Evolutionary conservation across 441 rosid genomes (phyloP).

Genomic region (Cnidoscolus chayamansa): DNA sequence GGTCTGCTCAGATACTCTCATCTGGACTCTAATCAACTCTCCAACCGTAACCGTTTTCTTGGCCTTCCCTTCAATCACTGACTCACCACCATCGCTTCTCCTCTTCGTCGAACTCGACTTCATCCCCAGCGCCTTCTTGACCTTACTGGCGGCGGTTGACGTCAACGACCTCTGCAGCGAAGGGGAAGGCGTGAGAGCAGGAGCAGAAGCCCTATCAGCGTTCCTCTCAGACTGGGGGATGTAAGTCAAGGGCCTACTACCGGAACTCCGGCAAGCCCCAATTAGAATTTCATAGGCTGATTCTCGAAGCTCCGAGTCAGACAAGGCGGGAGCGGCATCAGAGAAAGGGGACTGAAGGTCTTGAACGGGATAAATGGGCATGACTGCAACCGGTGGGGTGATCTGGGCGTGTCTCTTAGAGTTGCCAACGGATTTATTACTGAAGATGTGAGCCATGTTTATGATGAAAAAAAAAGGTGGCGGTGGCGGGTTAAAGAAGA

Average conservation of each 20-base stretch:
- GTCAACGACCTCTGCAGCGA: constrained; percentile 81
- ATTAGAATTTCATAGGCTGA: constrained; percentile 87
- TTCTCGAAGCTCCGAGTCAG: constrained; percentile 74
- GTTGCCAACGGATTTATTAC: constrained; percentile 19
- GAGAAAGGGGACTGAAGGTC: constrained; percentile 67
- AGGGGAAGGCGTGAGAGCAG: constrained; percentile 23
- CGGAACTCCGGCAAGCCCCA: constrained; percentile 77
- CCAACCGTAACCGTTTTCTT: constrained; percentile 74
- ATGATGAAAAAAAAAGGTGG: neutral
- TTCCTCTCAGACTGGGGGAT: constrained; percentile 48
- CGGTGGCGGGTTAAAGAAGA: constrained; percentile 14
- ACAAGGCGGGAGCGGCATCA: constrained; percentile 52
- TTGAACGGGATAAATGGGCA: constrained; percentile 33
- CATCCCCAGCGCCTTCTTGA: constrained; percentile 93
- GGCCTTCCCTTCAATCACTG: constrained; percentile 34
- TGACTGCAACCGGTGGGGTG: neutral
- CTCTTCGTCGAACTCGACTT: constrained; percentile 35
- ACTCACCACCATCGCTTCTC: constrained; percentile 32
- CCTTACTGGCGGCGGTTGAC: constrained; percentile 85
- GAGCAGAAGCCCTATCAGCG: constrained; percentile 23
- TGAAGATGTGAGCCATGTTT: constrained; percentile 30
- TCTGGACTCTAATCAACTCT: constrained; percentile 86
- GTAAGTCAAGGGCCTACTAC: constrained; percentile 63
- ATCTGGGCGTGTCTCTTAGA: constrained; percentile 20
- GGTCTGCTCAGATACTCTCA: constrained; percentile 73